Evolutionary conservation across 2,329 filamentous ascomycete species (phyloP), one percentile per base, ranked within the genome.

Genomic region (Trichoderma sp.): DNA sequence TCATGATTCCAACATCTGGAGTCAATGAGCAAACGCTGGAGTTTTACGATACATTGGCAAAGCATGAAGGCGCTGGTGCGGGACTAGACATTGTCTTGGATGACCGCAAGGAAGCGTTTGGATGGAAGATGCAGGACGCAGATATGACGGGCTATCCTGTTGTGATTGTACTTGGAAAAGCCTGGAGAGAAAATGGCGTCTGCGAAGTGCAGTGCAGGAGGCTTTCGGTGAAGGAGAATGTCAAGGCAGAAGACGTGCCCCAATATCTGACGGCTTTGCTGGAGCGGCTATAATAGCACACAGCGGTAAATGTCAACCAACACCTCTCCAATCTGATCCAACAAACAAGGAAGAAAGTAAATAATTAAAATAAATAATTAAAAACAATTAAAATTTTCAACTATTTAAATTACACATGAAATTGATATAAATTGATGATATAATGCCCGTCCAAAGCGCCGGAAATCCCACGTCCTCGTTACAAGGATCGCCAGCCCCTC

Each of bases 111-210:
- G 89, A 91, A 78, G 86, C 89, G 1, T 87, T 98, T 76, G 90
- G 91, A 3, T 98, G 94, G 94, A 98, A 97, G 83, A 86, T 98
- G 81, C 91, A 91, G 50, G 97, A 99, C 84, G 97, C 96, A 1
- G 95, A 98, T 83, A 82, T 97, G 75, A 91, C 96, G 73, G 97
- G 97, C 3, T 98, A 97, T 82, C 96, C 96, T 0, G 87, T 98
- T 14, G 88, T 96, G 9, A 87, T 98, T 14, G 88, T 98, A 2
- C 83, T 98, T 38, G 96, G 96, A 0, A 92, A 90, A 77, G 86
- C 86, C 4, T 97, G 93, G 92, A 85, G 80, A 62, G 85, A 88
- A 50, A 85, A 87, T 2, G 85, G 86, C 62, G 83, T 86, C n/a
- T 89, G 93, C 50, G 95, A 97, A 82, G 90, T 98, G 35, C 94